phyloP scores from a whole-genome alignment of 164 flowering plant species.

The grape (Vitis vinifera) region ASM3070453v1 NC_081808.1:18854001-18854500 shows the following conservation, averaged over 20 bases:
- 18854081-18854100: constrained; percentile 60
- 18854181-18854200: constrained; percentile 10
- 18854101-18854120: constrained; percentile 47
- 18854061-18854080: constrained; percentile 21
- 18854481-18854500: constrained; percentile 40
- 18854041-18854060: constrained; percentile 37
- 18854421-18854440: constrained; percentile 37
- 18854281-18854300: constrained; percentile 58
- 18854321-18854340: constrained; percentile 29
- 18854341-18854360: constrained; percentile 19
- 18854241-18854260: constrained; percentile 57
- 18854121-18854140: constrained; percentile 51
- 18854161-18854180: constrained; percentile 82
- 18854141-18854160: constrained; percentile 37
- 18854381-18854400: constrained; percentile 6
- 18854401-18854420: background rate
- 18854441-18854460: constrained; percentile 28
- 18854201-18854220: constrained; percentile 39
- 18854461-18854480: constrained; percentile 23
- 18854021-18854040: constrained; percentile 28
- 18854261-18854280: constrained; percentile 61
- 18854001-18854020: constrained; percentile 28
- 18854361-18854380: constrained; percentile 15
- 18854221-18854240: constrained; percentile 57
- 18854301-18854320: constrained; percentile 53